Percentiles rank a stretch among this genome's conserved stretches.
Evolutionary conservation across 345 rosid genomes (phyloP).

Genomic region (Tarenaya hassleriana): DNA sequence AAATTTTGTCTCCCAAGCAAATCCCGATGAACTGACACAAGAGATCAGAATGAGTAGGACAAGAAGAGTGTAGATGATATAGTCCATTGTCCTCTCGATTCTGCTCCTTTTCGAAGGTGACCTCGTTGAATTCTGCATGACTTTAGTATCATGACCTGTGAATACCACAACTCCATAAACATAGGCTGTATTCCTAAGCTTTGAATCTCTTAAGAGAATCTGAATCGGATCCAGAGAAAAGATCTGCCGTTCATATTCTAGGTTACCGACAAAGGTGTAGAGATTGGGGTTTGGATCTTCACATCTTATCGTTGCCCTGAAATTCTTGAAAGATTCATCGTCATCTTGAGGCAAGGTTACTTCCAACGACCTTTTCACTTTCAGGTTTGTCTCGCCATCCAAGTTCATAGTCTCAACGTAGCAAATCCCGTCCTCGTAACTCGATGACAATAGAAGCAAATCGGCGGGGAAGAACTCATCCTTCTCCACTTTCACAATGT

Average conservation of each 20-base stretch:
- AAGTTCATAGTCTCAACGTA: conserved; percentile 98
- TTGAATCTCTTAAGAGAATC: conserved; percentile 95
- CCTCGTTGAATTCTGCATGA: conserved; percentile 84
- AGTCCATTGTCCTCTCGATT: conserved; percentile 83
- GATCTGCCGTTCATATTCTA: conserved; percentile 66
- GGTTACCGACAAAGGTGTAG: conserved; percentile 79
- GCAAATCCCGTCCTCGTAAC: conserved; percentile 92
- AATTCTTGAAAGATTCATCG: conserved; percentile 57
- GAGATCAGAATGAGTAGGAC: conserved; percentile 63
- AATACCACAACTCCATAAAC: conserved; percentile 78
- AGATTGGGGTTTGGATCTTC: conserved; percentile 95
- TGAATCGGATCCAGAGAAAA: conserved; percentile 81
- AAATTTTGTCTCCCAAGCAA: conserved; percentile 66
- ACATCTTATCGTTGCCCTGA: conserved; percentile 57
- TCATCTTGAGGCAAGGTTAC: conserved; percentile 58
- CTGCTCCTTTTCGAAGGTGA: conserved; percentile 89
- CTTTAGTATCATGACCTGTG: conserved; percentile 93
- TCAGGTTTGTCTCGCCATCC: conserved; percentile 97
- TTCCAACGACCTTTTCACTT: conserved; percentile 80
- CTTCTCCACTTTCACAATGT: conserved; percentile 77
- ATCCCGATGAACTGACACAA: conserved; percentile 74
- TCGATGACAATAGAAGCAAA: conserved; percentile 72
- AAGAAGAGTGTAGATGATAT: conserved; percentile 75
- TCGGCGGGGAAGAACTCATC: conserved; percentile 92
- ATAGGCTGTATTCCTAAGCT: conserved; percentile 80